Evolutionary conservation across 176 grass and related monocot species (phyloP), one percentile per base, ranked within the genome.

Genomic region (Triticum dicoccoides): DNA sequence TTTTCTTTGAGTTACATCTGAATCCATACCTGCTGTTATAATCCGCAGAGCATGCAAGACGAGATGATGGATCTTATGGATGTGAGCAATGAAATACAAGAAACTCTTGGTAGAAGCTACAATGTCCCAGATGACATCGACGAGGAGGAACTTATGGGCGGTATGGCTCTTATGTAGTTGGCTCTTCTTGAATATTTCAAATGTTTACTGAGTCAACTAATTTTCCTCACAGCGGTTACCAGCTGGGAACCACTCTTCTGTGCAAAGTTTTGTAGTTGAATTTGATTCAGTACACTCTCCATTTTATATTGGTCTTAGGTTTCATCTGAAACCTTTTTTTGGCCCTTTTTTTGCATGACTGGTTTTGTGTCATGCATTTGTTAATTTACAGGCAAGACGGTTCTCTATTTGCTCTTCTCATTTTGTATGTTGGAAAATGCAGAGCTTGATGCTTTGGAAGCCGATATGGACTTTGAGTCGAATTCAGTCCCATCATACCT

Each of bases 1-100:
- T 79, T 83, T 32, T 81, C 8, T 38, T 76, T 56, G 6, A 13
- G 6, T 27, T 32, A 13, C 44, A 87, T 83, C 24, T 87, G 13
- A 90, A 59, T 73, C n/a, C 34, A 1, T 44, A 17, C 17, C 11
- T 21, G 0, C 5, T 90, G 21, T 18, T 68, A 23, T 37, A 67
- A 74, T 80, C 61, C 67, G 61, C 11, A 98, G 97, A 98, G 94
- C 85, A 96, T 98, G 97, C 97, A 96, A 98, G 97, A 99, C 7
- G 92, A 99, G 82, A 99, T 99, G 97, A 91, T 99, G 92, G 97
- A 99, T 89, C 86, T 99, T 81, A 96, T 98, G 93, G 96, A 98
- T 25, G 86, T 94, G 69, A 99, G 97, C 87, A 92, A 72, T 67
- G 97, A 99, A 85, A 99, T 99, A 77, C 97, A 99, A 93, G 97